Conservation (phyloP, 208 protist species). For the Tritrichomonas foetus region DNA sequence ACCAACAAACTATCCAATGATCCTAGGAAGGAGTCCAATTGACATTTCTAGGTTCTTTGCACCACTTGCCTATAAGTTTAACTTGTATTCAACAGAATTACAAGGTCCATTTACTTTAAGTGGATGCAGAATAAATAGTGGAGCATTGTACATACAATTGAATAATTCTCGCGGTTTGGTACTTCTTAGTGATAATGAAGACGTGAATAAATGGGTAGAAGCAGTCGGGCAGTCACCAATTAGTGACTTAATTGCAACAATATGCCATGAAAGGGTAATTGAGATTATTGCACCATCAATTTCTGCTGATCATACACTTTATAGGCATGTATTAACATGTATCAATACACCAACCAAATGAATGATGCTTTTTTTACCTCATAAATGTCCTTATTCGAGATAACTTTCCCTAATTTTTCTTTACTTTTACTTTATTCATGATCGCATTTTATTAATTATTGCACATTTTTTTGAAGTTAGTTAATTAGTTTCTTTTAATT, state of each 20-base stretch:
- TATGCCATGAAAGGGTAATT: neutral
- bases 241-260: neutral
- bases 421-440: too few species aligned
- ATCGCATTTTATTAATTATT: too few species aligned
- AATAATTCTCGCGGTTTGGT: neutral
- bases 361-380: too few species aligned
- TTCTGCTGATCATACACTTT: neutral
- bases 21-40: neutral
- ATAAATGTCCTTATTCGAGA: too few species aligned
- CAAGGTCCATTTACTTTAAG: neutral
- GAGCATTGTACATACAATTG: neutral
- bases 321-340: neutral
- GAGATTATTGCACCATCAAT: neutral
- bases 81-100: neutral
- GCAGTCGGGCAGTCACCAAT: neutral
- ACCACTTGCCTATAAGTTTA: neutral
- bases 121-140: neutral
- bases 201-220: neutral
- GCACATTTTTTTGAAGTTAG: too few species aligned
- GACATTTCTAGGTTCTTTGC: neutral
- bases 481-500: too few species aligned
- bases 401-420: too few species aligned
- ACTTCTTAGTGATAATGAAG: neutral
- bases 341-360: too few species aligned
- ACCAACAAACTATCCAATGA: neutral